phyloP scores from a whole-genome alignment of 2,329 filamentous ascomycete species.

The Myriangium duriaei region DNA sequence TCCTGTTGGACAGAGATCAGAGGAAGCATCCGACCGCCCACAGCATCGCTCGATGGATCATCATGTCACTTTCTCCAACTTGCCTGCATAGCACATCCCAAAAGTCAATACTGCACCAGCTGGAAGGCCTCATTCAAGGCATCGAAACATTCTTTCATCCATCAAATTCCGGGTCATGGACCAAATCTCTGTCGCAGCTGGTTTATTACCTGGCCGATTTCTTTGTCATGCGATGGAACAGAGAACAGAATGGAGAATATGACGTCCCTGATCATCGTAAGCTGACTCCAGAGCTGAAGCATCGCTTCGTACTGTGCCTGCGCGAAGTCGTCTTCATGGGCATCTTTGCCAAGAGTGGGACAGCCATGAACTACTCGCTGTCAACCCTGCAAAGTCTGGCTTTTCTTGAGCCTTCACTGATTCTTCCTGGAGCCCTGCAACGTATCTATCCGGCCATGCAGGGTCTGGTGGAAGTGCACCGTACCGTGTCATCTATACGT shows the following conservation, averaged over 20 bases:
- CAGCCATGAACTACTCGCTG: conserved; percentile 82
- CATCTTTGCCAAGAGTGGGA: conserved; percentile 88
- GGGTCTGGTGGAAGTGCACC: conserved; percentile 90
- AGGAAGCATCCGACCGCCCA: conserved; percentile 88
- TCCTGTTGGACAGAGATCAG: conserved; percentile 82
- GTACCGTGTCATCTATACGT: conserved; percentile 85
- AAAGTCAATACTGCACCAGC: conserved; percentile 62
- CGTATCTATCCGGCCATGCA: conserved; percentile 95
- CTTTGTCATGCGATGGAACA: conserved; percentile 95
- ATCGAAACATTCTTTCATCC: conserved; percentile 98
- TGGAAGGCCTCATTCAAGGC: conserved; percentile 86
- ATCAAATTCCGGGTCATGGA: conserved; percentile 89
- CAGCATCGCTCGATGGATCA: conserved; percentile 83
- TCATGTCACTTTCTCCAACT: conserved; percentile 80
- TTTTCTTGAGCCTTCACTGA: conserved; percentile 80
- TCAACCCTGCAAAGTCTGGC: conserved; percentile 80
- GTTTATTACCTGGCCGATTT: conserved; percentile 89
- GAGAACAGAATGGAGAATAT: conserved; percentile 85
- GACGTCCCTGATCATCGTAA: conserved; percentile 68
- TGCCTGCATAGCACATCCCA: conserved; percentile 58
- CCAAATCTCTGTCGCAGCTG: conserved; percentile 75
- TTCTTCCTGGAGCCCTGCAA: conserved; percentile 85
- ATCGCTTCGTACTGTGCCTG: conserved; percentile 76
- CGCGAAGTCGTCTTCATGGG: conserved; percentile 97
- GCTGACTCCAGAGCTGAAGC: conserved; percentile 70